A percentile compares a stretch with the other conserved stretches of the same genome.
Evolutionary conservation across 257 asterid genomes (phyloP).

Genomic region (Vinca minor): DNA sequence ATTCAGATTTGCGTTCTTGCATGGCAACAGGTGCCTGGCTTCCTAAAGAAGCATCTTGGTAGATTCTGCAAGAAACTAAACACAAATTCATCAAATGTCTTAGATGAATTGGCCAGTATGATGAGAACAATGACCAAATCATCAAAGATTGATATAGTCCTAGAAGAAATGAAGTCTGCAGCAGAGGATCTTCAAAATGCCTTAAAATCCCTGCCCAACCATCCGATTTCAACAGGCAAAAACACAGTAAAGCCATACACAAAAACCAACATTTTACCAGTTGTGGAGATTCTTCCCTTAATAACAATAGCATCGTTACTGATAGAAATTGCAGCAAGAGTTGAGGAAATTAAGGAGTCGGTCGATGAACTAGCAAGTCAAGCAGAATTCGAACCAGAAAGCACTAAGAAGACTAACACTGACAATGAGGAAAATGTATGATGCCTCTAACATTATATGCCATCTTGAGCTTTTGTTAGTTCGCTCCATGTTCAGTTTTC

Average conservation of each 20-base stretch:
- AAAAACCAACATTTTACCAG: slow-evolving; percentile 17
- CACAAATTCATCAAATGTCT: slow-evolving; percentile 35
- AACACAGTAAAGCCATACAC: slow-evolving; percentile 14
- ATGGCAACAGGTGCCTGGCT: slow-evolving; percentile 38
- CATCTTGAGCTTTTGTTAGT: slow-evolving; percentile 1
- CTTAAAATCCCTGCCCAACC: slow-evolving; percentile 36
- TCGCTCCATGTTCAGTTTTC: neutral
- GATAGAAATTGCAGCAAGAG: slow-evolving; percentile 58
- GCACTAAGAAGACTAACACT: slow-evolving; percentile 19
- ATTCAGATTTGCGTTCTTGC: neutral
- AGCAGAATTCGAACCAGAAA: slow-evolving; percentile 44
- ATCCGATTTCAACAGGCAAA: slow-evolving; percentile 19
- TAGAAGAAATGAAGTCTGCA: slow-evolving; percentile 51
- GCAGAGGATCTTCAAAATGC: slow-evolving; percentile 46
- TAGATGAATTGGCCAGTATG: slow-evolving; percentile 40
- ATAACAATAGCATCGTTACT: slow-evolving; percentile 46
- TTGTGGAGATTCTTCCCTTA: slow-evolving; percentile 49
- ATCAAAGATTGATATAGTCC: slow-evolving; percentile 31
- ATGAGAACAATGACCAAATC: slow-evolving; percentile 46
- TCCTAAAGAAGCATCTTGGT: slow-evolving; percentile 46
- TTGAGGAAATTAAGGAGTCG: slow-evolving; percentile 35
- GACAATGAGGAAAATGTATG: slow-evolving; percentile 31
- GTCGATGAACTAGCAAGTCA: slow-evolving; percentile 42
- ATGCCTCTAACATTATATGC: slow-evolving; percentile 5
- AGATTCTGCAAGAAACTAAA: slow-evolving; percentile 35